Evolutionary conservation across 257 asterid species (phyloP).

Genomic region (Marsdenia floribunda): DNA sequence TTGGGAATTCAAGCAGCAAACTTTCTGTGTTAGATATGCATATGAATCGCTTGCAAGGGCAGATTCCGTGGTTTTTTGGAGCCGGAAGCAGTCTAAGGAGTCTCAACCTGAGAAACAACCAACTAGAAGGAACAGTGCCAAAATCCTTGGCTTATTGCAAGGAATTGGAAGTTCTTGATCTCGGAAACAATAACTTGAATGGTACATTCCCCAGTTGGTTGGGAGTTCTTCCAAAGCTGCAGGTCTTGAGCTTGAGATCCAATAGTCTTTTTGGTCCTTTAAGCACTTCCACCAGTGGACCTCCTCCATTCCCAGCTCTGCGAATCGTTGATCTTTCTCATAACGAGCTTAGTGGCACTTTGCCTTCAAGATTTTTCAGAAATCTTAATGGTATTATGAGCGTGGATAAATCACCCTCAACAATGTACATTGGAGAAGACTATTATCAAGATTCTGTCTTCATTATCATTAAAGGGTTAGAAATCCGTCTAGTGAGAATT

Average conservation of each 20-base stretch:
- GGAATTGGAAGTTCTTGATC: conserved; percentile 26
- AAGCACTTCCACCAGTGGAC: background rate
- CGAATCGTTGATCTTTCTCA: conserved; percentile 26
- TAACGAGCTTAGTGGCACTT: conserved; percentile 23
- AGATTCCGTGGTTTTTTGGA: conserved; percentile 19
- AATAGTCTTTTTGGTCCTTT: conserved; percentile 22
- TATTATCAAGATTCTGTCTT: conserved; percentile 20
- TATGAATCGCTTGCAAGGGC: conserved; percentile 17
- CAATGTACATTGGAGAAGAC: conserved; percentile 11
- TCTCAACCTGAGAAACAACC: conserved; percentile 22
- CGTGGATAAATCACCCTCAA: background rate
- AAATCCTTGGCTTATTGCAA: conserved; percentile 21
- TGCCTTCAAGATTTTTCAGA: conserved; percentile 13
- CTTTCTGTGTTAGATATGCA: conserved; percentile 19
- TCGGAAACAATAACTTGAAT: conserved; percentile 23
- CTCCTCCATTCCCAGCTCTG: conserved; percentile 10
- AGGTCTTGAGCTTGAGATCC: conserved; percentile 29
- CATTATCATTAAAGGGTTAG: conserved; percentile 17
- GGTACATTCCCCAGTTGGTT: conserved; percentile 30
- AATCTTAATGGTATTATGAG: conserved; percentile 20
- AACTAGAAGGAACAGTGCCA: conserved; percentile 26
- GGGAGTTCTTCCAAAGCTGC: conserved; percentile 21
- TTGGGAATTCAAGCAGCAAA: conserved; percentile 10
- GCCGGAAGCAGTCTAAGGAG: conserved; percentile 15
- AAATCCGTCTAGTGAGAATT: conserved; percentile 16